phyloP scores from a whole-genome alignment of 1,284 basidiomycete species.

The Marasmius sp. region DNA sequence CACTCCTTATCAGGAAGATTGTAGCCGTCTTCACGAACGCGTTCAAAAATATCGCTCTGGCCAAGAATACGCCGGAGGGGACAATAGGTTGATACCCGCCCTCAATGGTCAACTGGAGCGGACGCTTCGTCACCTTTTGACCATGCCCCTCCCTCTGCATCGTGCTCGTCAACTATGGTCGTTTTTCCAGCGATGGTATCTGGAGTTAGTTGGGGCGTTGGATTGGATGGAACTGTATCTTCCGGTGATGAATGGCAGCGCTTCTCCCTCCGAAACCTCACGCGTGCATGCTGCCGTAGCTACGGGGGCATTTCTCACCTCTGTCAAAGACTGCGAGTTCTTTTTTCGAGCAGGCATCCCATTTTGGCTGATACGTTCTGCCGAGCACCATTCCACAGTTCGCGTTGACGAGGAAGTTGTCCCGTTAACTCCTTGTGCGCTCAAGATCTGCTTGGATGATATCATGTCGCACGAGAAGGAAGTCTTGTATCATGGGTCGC shows the following conservation, averaged over 20 bases:
- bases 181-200: not conserved
- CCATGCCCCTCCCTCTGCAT: not conserved
- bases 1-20: not conserved
- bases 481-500: no score
- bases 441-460: no score
- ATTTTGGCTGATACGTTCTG: not conserved
- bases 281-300: not conserved
- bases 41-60: no score
- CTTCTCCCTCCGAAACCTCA: not conserved
- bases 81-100: not conserved
- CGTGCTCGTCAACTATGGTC: not conserved
- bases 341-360: not conserved
- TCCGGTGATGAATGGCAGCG: not conserved
- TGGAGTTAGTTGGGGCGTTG: not conserved
- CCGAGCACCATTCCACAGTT: not conserved
- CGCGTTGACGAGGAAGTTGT: not conserved
- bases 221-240: not conserved
- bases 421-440: no score
- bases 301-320: not conserved
- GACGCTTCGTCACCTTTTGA: not conserved
- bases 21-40: not conserved
- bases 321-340: not conserved
- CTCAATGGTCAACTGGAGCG: not conserved
- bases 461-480: no score
- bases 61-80: no score